Evolutionary conservation across 176 grass and related monocot species (phyloP), one percentile per base, ranked within the genome.

Genomic region (Juncus inflexus): DNA sequence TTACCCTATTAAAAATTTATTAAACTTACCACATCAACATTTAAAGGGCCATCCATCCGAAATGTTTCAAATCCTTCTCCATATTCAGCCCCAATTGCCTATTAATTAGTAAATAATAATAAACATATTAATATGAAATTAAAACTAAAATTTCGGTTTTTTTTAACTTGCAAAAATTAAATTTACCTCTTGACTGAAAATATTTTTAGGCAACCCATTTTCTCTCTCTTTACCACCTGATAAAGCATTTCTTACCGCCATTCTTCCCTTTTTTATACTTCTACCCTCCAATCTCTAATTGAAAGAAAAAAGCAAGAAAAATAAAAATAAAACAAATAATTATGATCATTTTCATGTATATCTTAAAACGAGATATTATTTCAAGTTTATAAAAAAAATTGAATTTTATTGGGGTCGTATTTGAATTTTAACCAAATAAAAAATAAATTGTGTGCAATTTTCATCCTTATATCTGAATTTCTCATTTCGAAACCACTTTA

Each of bases 41-140:
- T 92, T 35, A 99, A 76, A 28, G 80, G 85, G 47, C 94, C 88
- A 69, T 99, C 94, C 85, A 86, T 92, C 50, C 94, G 84, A 79
- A 99, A 92, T 37, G 94, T 99, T 79, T 92, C 94, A 62, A 99
- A 99, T 15, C 94, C 94, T 76, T 99, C 88, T 42, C 94, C 94
- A 70, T 92, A 92, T 78, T 99, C 94, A 57, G 83, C 94, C 61
- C 94, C 94, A 52, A 99, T 92, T 84, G 60, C 65, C 94, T 92
- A 60, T 69, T 36, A 74, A 50, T 59, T 6, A 45, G 42, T 45
- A 69, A 54, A 69, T 38, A 15, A 77, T 19, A 45, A 15, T 65
- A 77, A 58, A 12, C 45, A 64, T 35, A 7, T 60, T 6, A 53
- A 60, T 7, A 62, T 50, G 75, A 36, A 9, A 7, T 16, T 6